Evolutionary conservation across 306 rosid genomes (phyloP), one percentile per base, ranked within the genome.

Genomic region (Casuarina cunninghamiana): DNA sequence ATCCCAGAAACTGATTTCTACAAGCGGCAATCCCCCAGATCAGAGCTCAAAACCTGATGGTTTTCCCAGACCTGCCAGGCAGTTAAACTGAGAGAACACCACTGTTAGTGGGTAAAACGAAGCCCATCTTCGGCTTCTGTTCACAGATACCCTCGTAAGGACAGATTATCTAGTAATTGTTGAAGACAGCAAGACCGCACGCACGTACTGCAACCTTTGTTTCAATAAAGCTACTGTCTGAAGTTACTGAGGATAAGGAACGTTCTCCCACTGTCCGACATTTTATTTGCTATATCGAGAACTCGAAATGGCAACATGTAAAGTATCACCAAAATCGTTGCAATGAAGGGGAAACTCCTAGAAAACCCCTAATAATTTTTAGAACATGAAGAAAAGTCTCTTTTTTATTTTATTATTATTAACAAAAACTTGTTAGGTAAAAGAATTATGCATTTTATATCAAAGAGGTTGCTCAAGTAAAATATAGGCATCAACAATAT

Each of bases 1-100:
- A 53, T 51, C 35, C 69, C 35, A 38, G 43, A 67, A 74, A 67
- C 32, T 39, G 77, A 85, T 72, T 70, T 58, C 58, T 65, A 77
- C 78, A 63, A 49, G 37, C 19, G 66, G 69, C 17, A 32, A 41
- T 46, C 32, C 39, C 11, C 41, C 21, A 70, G 74, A 67, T 67
- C 71, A 67, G 49, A 67, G 32, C 51, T 67, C 71, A 67, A 42
- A 62, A 66, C 49, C 46, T 39, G 13, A 39, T 7, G 49, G 6
- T 7, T 9, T 42, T 7, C 51, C 9, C 50, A n/a, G 71, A 67
- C 32, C 71, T 35, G 5, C 71, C 71, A 17, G 26, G n/a, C 16
- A 67, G 3, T 3, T 10, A 17, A 37, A 41, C 3, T 9, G 44
- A 42, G 50, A 67, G 50, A 41, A 38, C 39, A 61, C 35, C 43